phyloP scores from a whole-genome alignment of 2,329 filamentous ascomycete genomes.

The Penicillium sp. region DNA sequence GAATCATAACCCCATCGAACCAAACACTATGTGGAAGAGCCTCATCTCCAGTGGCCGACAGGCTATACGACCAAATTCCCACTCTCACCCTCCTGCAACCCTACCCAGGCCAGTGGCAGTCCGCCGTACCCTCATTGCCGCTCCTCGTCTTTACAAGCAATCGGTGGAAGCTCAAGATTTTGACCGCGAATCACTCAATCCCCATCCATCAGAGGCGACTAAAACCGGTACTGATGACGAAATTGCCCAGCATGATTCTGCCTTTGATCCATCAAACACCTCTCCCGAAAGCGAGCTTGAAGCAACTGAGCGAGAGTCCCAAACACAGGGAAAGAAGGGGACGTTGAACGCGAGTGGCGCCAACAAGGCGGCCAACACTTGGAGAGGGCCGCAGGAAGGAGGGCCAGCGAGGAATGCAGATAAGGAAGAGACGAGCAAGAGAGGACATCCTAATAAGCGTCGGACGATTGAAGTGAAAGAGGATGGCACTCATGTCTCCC shows the following conservation, averaged over 20 bases:
- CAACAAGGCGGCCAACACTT: constrained; percentile 63
- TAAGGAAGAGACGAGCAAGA: constrained; percentile 47
- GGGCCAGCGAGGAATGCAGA: constrained; percentile 49
- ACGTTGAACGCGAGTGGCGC: constrained; percentile 65
- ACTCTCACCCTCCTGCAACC: not conserved
- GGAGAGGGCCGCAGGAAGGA: constrained; percentile 52
- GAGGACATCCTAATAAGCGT: constrained; percentile 45
- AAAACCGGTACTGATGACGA: constrained; percentile 70
- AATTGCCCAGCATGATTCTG: constrained; percentile 63
- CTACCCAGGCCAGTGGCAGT: constrained; percentile 4
- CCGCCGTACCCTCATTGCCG: constrained; percentile 17
- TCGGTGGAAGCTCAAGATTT: constrained; percentile 9
- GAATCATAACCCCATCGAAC: not conserved
- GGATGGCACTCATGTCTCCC: constrained; percentile 34
- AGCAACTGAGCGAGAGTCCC: constrained; percentile 46
- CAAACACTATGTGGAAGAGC: constrained; percentile 31
- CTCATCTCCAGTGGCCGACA: constrained; percentile 27
- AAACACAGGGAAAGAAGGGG: constrained; percentile 48
- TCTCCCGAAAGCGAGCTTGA: constrained; percentile 64
- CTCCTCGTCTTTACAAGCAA: constrained; percentile 21
- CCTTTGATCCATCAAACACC: constrained; percentile 73
- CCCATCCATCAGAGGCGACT: constrained; percentile 69
- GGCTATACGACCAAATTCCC: constrained; percentile 17
- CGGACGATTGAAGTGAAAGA: constrained; percentile 37
- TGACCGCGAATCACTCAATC: constrained; percentile 68